A percentile compares a stretch with the other conserved stretches of the same genome.
phyloP scores from a whole-genome alignment of 192 early-diverging fungal species.

The Coemansia sp. region DNA sequence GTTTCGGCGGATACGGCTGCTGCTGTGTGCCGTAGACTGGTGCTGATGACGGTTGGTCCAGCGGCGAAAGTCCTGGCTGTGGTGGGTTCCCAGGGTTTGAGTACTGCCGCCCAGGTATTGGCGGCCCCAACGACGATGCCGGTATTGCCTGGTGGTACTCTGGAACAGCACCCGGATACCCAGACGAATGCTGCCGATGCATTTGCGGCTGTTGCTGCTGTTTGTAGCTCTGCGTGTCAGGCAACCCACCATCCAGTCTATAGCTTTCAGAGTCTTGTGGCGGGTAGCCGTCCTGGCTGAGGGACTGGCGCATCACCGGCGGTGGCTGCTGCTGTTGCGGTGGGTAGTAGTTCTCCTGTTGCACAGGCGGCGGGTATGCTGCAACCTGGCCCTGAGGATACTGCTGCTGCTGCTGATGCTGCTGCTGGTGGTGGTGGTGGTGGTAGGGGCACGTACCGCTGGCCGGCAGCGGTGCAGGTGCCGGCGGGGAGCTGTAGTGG shows the following conservation, averaged over 20 bases:
- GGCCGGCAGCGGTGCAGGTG: neutral
- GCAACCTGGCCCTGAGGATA: conserved; percentile 2
- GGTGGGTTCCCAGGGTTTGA: neutral
- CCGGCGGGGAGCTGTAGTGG: neutral
- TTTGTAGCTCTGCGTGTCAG: neutral
- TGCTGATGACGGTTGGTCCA: neutral
- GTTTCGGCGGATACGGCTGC: conserved; percentile 6
- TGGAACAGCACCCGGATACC: neutral
- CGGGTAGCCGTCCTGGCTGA: neutral
- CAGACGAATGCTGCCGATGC: neutral
- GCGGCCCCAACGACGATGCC: neutral
- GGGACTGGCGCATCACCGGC: neutral
- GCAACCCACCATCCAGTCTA: neutral
- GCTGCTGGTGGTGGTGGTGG: neutral
- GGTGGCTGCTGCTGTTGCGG: neutral
- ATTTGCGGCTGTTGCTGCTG: conserved; percentile 12
- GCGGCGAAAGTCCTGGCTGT: neutral
- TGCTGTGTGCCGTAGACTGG: conserved; percentile 1
- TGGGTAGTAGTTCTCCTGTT: conserved; percentile 2
- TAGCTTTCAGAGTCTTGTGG: neutral
- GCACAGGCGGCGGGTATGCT: neutral
- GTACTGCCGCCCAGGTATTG: neutral
- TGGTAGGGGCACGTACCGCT: neutral
- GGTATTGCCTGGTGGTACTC: conserved; percentile 5
- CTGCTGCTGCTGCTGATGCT: neutral